Conservation (phyloP, 768 basidiomycete species). For the Phaffia australis region DNA sequence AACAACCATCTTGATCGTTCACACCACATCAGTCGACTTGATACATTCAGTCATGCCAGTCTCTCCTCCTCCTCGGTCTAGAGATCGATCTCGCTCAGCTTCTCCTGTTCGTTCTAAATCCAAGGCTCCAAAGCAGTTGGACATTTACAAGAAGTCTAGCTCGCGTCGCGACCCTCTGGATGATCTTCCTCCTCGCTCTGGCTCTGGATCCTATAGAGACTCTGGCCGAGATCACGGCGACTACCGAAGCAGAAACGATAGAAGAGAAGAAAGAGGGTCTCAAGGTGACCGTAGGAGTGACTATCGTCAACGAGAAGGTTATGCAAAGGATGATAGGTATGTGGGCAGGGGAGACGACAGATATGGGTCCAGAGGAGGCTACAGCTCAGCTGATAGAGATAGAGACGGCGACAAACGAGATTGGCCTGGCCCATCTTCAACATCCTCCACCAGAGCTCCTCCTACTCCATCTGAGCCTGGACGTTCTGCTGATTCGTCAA, state of each 20-base stretch:
- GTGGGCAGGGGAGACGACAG: constrained; percentile 26
- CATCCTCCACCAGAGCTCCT: constrained; percentile 9
- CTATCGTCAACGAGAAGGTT: constrained; percentile 33
- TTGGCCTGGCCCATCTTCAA: background rate
- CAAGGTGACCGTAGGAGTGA: constrained; percentile 32
- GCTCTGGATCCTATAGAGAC: constrained; percentile 23
- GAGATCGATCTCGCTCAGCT: background rate
- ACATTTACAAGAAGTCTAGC: constrained; percentile 37
- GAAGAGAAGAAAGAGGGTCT: constrained; percentile 29
- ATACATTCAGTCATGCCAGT: too few relatives aligned
- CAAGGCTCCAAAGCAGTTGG: constrained; percentile 35
- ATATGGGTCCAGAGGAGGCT: constrained; percentile 13
- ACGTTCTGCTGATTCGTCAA: background rate
- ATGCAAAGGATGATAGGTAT: constrained; percentile 24
- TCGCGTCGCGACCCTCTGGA: constrained; percentile 27
- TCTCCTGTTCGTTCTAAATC: constrained; percentile 8
- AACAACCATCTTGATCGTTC: too few relatives aligned
- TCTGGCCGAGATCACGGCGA: constrained; percentile 28
- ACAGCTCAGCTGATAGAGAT: constrained; percentile 23
- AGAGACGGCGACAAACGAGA: constrained; percentile 17
- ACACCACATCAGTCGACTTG: too few relatives aligned
- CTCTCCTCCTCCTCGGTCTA: constrained; percentile 5
- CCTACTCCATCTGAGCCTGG: constrained; percentile 1
- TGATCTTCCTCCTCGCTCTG: constrained; percentile 23
- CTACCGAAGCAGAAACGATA: constrained; percentile 31